Conservation (phyloP, 176 grass and related monocot species). For the Rhipidocladum racemiflorum region DNA sequence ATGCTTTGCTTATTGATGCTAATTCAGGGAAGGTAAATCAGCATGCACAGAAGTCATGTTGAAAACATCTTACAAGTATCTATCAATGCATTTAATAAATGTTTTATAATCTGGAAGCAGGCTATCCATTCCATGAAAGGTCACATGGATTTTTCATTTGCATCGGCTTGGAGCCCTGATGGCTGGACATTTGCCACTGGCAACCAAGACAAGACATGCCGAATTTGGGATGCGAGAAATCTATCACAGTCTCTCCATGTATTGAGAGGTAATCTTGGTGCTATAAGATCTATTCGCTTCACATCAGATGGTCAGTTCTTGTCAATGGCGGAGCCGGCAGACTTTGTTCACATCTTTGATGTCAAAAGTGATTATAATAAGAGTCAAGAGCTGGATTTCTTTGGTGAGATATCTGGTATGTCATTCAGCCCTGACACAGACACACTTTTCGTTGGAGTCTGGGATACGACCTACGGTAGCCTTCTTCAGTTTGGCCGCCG, state of each 20-base stretch:
- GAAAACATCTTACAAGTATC: neutral
- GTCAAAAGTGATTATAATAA: slow-evolving; percentile 56
- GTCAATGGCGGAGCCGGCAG: slow-evolving; percentile 70
- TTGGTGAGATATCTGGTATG: slow-evolving; percentile 80
- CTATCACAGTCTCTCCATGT: slow-evolving; percentile 56
- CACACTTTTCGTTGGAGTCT: slow-evolving; percentile 68
- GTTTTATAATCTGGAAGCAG: slow-evolving; percentile 48
- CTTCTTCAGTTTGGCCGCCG: slow-evolving; percentile 62
- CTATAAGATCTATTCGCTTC: slow-evolving; percentile 75
- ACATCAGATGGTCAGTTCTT: slow-evolving; percentile 73
- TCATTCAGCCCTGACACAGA: slow-evolving; percentile 75
- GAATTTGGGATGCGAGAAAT: slow-evolving; percentile 79
- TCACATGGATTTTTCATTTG: slow-evolving; percentile 80
- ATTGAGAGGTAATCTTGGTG: slow-evolving; percentile 66
- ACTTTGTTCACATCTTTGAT: slow-evolving; percentile 80
- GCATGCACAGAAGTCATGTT: slow-evolving; percentile 8
- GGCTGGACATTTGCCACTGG: slow-evolving; percentile 74
- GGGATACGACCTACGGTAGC: slow-evolving; percentile 71
- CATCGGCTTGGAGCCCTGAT: slow-evolving; percentile 80
- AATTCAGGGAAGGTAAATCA: slow-evolving; percentile 75
- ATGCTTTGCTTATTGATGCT: slow-evolving; percentile 74
- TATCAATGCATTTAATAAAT: slow-evolving; percentile 10
- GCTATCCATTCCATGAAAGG: slow-evolving; percentile 57
- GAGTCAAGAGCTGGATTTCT: slow-evolving; percentile 81
- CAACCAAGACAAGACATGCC: slow-evolving; percentile 89